Base-by-base conservation (phyloP, 331 rosid genomes). In the Arachis monticola region DNA sequence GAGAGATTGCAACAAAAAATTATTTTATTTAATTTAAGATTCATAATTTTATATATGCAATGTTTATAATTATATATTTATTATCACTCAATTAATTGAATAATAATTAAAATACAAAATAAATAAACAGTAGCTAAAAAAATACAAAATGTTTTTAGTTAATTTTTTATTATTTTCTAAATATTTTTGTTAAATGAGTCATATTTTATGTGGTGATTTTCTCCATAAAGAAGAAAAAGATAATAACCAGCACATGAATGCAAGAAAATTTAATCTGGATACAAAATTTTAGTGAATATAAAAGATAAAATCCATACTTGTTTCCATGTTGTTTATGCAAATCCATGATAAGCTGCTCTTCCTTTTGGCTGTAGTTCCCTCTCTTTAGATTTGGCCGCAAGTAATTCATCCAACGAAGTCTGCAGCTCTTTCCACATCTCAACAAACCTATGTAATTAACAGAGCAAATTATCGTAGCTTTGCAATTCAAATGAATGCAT, bases 351-450 rank as follows among this genome's bases (percentile, higher is more conserved):
- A 86, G 84, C 35, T 81, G 86, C n/a, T 81, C 93, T 83, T 88
- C 93, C 60, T 83, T 81, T 83, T 84, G 74, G 67, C 83, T 84
- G 67, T 86, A 88, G 77, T 88, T 82, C 60, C 91, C 93, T 78
- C 93, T 80, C 83, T 84, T 88, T 69, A 88, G 86, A 31, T 88
- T 91, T n/a, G 93, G 89, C 64, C 91, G 73, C 5, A 88, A 89
- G 47, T 88, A 88, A 52, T 88, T 88, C 1, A 85, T 82, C 93
- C 93, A 88, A 46, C 93, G 79, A 17, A 88, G 69, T 42, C 93
- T 82, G 65, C 93, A 88, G 73, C 93, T 84, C 70, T 88, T 88
- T 59, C 93, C 93, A 79, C 91, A 88, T 81, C 93, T 86, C 10
- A 82, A 12, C 73, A 93, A 81, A 7, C 96, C 93, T 93, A 63